Evolutionary conservation across 2,329 filamentous ascomycete species (phyloP), one percentile per base, ranked within the genome.

Genomic region (Septoria petroselini): DNA sequence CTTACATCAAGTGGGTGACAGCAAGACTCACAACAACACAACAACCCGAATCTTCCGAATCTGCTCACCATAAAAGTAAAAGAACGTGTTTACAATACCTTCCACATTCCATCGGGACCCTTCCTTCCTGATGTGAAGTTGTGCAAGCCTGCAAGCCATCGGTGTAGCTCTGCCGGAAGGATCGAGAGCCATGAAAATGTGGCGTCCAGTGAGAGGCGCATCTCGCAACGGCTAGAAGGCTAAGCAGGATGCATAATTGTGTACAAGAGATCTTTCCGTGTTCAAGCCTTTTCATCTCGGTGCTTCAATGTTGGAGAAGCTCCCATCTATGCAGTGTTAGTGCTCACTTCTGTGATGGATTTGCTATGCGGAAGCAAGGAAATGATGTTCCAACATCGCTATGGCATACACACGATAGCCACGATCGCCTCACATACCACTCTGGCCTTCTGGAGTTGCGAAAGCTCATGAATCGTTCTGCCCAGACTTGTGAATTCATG

Each of bases 11-110:
- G n/a, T n/a, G n/a, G n/a, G n/a, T n/a, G n/a, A n/a, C n/a, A n/a
- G n/a, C n/a, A n/a, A n/a, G n/a, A n/a, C n/a, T n/a, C n/a, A n/a
- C n/a, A n/a, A 53, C 14, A 53, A 15, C 25, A 41, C 46, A 14
- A 53, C 51, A 11, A 35, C 27, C 15, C 41, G 17, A 17, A 42
- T 42, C 41, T 52, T 76, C 48, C 75, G 62, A 35, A 78, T 72
- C 47, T 64, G 58, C 65, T 76, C 74, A 0, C 76, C 76, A 55
- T 73, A 75, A 14, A 61, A 64, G 40, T 68, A 70, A 52, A 76
- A 73, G 2, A n/a, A n/a, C n/a, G n/a, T n/a, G n/a, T n/a, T 31
- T 42, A 21, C 33, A 19, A 45, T 29, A n/a, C 30, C 21, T 12
- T n/a, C n/a, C n/a, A n/a, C n/a, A 35, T 14, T 25, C 19, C 31